Conservation (phyloP, 2,329 filamentous ascomycete genomes). For the Aspergillus sp. region DNA sequence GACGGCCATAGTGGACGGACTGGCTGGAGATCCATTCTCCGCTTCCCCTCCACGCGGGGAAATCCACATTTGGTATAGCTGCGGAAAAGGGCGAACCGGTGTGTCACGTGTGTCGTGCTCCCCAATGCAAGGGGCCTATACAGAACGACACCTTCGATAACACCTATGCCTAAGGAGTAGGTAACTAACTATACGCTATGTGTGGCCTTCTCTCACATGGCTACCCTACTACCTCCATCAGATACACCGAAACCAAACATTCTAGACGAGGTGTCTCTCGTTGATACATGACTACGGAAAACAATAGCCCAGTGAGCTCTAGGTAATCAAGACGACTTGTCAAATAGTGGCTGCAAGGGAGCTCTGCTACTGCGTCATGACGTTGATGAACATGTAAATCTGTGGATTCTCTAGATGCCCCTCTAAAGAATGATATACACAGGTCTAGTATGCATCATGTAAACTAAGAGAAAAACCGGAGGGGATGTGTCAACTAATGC, state of each 20-base stretch:
- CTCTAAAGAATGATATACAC: background rate
- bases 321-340: no score
- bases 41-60: conserved; percentile 16
- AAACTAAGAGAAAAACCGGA: no score
- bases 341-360: no score
- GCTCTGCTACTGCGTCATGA: no score
- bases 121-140: background rate
- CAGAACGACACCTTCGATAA: background rate
- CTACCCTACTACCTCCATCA: background rate
- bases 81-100: conserved; percentile 13
- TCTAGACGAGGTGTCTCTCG: no score
- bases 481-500: no score
- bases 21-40: conserved; percentile 6
- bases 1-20: background rate
- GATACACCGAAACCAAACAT: no score
- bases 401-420: no score
- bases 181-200: background rate
- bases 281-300: no score
- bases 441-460: background rate
- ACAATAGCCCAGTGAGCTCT: no score
- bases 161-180: no score
- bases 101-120: background rate
- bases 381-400: no score
- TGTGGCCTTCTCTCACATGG: background rate
- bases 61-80: conserved; percentile 9